A percentile compares a stretch with the other conserved stretches of the same genome.
phyloP scores from a whole-genome alignment of 768 basidiomycete genomes.

The Suillus weaverae region DNA sequence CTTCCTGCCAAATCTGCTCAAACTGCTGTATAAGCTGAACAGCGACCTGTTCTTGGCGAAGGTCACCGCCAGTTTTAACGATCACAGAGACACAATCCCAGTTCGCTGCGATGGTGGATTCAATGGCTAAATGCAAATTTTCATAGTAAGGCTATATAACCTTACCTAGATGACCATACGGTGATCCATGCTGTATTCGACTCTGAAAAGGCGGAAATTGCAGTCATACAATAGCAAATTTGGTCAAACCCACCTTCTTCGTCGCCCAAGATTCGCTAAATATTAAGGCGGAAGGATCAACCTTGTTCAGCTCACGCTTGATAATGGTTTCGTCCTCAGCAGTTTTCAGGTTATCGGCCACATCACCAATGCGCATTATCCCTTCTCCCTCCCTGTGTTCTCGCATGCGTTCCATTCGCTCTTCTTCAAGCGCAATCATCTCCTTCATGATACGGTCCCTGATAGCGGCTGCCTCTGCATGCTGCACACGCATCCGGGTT shows the following conservation, averaged over 20 bases:
- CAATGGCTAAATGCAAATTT: neutral
- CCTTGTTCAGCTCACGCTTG: constrained; percentile 88
- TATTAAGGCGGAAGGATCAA: constrained; percentile 92
- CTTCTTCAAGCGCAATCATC: constrained; percentile 96
- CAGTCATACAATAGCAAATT: constrained; percentile 9
- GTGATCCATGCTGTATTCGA: constrained; percentile 89
- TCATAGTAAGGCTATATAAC: constrained; percentile 15
- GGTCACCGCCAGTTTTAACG: constrained; percentile 95
- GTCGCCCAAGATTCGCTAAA: constrained; percentile 94
- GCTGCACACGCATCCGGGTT: constrained; percentile 71
- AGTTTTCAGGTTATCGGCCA: constrained; percentile 57
- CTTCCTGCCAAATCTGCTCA: constrained; percentile 92
- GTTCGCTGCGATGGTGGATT: constrained; percentile 43
- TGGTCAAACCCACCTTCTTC: constrained; percentile 68
- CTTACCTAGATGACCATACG: constrained; percentile 91
- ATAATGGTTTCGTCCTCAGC: constrained; percentile 94
- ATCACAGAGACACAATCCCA: constrained; percentile 96
- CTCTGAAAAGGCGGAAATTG: constrained; percentile 43
- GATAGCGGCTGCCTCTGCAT: constrained; percentile 85
- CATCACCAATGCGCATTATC: constrained; percentile 56
- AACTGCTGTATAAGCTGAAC: constrained; percentile 94
- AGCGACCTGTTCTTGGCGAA: constrained; percentile 96
- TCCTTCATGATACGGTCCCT: constrained; percentile 97
- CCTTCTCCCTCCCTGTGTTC: constrained; percentile 66
- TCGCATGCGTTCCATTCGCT: constrained; percentile 92